A percentile compares a stretch with the other conserved stretches of the same genome.
These are phyloP conservation scores for Picochlorum sp. DNA, from an alignment of 139 green algal genomes.

Conservation along the genomic window DNA sequence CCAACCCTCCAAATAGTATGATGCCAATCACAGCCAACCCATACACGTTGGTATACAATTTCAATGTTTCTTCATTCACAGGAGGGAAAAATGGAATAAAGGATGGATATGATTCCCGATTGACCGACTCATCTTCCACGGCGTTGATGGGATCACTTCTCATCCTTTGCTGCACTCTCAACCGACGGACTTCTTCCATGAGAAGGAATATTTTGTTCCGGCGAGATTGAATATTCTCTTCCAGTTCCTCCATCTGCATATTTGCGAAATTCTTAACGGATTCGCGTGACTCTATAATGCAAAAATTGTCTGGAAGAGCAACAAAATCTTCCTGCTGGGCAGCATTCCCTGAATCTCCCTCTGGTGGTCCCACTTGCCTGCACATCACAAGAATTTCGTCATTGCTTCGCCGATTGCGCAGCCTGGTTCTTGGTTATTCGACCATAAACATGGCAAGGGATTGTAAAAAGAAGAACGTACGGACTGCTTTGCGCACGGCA, in stretches of 20 bases:
- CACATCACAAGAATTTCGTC: too few relatives aligned
- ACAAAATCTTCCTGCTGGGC: constrained; percentile 8
- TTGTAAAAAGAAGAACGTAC: too few relatives aligned
- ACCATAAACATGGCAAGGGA: too few relatives aligned
- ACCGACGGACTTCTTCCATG: constrained; percentile 92
- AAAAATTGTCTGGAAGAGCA: constrained; percentile 68
- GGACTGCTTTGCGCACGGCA: too few relatives aligned
- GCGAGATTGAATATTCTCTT: constrained; percentile 59
- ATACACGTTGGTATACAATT: constrained; percentile 79
- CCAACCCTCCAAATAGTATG: constrained; percentile 87
- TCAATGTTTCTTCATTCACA: constrained; percentile 72
- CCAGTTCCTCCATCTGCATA: constrained; percentile 75
- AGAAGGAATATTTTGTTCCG: constrained; percentile 91
- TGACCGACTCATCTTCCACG: neutral
- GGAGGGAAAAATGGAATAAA: constrained; percentile 84
- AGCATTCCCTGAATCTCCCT: neutral
- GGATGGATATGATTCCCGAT: constrained; percentile 51
- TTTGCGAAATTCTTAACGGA: constrained; percentile 78
- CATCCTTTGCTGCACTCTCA: constrained; percentile 89
- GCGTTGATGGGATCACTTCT: constrained; percentile 43
- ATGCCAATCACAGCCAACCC: constrained; percentile 50
- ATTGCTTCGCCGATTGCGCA: too few relatives aligned
- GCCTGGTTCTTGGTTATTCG: too few relatives aligned
- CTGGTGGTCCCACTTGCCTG: too few relatives aligned
- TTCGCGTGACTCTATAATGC: constrained; percentile 90